Evolutionary conservation across 805 yeast species (phyloP).

Genomic region (Pichia nakasei): DNA sequence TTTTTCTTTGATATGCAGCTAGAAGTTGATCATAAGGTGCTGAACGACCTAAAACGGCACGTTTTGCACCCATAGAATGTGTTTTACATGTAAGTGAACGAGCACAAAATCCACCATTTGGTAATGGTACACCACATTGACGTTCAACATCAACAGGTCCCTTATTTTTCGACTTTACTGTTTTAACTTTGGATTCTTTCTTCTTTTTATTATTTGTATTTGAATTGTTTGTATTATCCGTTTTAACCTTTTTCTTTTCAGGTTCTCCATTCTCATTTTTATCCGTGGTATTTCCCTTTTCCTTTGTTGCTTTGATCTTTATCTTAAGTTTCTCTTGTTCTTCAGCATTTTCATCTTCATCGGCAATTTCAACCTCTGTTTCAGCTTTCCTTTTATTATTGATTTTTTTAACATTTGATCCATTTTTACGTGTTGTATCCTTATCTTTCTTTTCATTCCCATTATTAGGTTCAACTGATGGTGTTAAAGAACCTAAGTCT

Average conservation of each 20-base stretch:
- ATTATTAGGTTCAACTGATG: not conserved
- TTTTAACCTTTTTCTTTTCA: slow-evolving; percentile 5
- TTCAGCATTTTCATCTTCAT: slow-evolving; percentile 16
- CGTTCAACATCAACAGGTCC: slow-evolving; percentile 86
- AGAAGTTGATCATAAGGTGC: slow-evolving; percentile 85
- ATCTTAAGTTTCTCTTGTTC: slow-evolving; percentile 36
- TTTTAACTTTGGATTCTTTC: slow-evolving; percentile 27
- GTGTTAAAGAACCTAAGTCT: not conserved
- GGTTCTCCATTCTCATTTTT: slow-evolving; percentile 4
- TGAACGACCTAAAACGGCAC: slow-evolving; percentile 89
- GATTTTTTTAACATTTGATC: not conserved
- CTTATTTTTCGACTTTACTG: slow-evolving; percentile 42
- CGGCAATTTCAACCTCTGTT: slow-evolving; percentile 3
- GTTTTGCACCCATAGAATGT: slow-evolving; percentile 96
- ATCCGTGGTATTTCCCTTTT: not conserved
- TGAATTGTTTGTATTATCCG: not conserved
- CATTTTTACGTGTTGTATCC: not conserved
- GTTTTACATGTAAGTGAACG: slow-evolving; percentile 94
- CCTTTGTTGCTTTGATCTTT: slow-evolving; percentile 29
- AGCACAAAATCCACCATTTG: slow-evolving; percentile 94
- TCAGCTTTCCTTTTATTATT: not conserved
- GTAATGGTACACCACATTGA: slow-evolving; percentile 93
- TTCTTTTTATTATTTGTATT: slow-evolving; percentile 12
- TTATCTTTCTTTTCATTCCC: not conserved
- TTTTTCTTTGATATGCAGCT: slow-evolving; percentile 84